phyloP scores from a whole-genome alignment of 495 filamentous ascomycete genomes.

The Aspergillus ostianus region DNA sequence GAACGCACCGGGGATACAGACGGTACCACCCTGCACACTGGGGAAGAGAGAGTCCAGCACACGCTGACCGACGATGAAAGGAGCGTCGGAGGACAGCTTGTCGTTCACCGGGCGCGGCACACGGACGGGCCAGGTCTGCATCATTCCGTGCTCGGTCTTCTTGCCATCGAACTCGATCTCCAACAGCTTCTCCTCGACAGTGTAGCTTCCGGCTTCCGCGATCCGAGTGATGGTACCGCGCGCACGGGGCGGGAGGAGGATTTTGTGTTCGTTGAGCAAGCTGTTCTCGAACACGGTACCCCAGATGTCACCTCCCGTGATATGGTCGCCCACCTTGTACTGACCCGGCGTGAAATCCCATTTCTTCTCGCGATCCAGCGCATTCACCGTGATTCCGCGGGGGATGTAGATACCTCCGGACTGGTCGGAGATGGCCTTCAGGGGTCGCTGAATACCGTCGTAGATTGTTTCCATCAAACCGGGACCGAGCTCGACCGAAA shows the following conservation, averaged over 20 bases:
- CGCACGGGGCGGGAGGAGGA: constrained; percentile 88
- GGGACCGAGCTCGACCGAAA: constrained; percentile 95
- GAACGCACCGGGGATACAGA: constrained; percentile 97
- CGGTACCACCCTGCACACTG: constrained; percentile 93
- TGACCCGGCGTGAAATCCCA: constrained; percentile 90
- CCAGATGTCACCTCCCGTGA: constrained; percentile 94
- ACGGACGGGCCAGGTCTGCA: constrained; percentile 99
- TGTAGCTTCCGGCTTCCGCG: constrained; percentile 85
- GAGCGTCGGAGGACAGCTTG: constrained; percentile 80
- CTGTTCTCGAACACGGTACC: constrained; percentile 95
- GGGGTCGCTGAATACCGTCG: constrained; percentile 95
- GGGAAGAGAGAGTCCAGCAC: constrained; percentile 98
- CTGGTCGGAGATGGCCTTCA: constrained; percentile 74
- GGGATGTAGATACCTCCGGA: constrained; percentile 94
- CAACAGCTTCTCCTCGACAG: constrained; percentile 88
- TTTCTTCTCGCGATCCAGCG: constrained; percentile 81
- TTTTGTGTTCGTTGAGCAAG: constrained; percentile 90
- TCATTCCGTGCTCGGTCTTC: constrained; percentile 90
- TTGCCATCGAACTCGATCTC: constrained; percentile 97
- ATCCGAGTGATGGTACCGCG: constrained; percentile 90
- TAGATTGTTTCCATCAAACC: constrained; percentile 99
- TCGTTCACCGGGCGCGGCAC: constrained; percentile 88
- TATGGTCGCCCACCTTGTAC: constrained; percentile 92
- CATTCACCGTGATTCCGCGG: constrained; percentile 85
- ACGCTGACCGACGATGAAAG: constrained; percentile 94